Evolutionary conservation across 2,329 filamentous ascomycete genomes (phyloP), one percentile per base, ranked within the genome.

Genomic region (Aspergillus unguis): DNA sequence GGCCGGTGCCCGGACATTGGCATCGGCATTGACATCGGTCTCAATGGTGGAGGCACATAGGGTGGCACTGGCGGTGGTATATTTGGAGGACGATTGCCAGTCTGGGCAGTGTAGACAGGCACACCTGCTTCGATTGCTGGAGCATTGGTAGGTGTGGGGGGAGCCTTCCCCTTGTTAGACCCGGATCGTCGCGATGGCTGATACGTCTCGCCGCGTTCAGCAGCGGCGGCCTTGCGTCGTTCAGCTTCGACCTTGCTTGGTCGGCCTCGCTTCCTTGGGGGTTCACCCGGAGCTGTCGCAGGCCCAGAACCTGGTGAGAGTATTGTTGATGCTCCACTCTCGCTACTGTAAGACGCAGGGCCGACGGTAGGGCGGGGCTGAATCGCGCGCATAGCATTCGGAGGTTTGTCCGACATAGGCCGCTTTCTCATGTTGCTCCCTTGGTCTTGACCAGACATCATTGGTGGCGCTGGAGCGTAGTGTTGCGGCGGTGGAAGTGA

Each of bases 241-340:
- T 73, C 71, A 3, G 67, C 64, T 54, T 75, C 72, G 32, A 63
- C 64, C 62, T 75, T 75, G 55, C 65, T 75, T 53, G 72, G 72
- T 11, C 72, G 69, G n/a, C 72, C 72, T 50, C 73, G 65, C 68
- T 74, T 74, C 41, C 70, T 65, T 49, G 66, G 70, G 32, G 67
- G 69, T 45, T 73, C 70, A 35, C 64, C 63, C 54, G 59, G 58
- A 25, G 55, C 38, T 23, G 55, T 35, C 5, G 59, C 36, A 27
- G 51, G 53, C 28, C 72, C 71, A 9, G 66, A 53, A 26, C 65
- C 56, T 11, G 70, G 71, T 25, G 72, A 71, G 27, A 72, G 58
- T 41, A 68, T 66, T 23, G 64, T 63, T 1, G 69, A 65, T 10
- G 65, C 60, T 10, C 65, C 61, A 53, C 65, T 67, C 58, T 71